Base-by-base conservation (phyloP, 345 rosid species). In the Eucalyptus urophylla region DNA sequence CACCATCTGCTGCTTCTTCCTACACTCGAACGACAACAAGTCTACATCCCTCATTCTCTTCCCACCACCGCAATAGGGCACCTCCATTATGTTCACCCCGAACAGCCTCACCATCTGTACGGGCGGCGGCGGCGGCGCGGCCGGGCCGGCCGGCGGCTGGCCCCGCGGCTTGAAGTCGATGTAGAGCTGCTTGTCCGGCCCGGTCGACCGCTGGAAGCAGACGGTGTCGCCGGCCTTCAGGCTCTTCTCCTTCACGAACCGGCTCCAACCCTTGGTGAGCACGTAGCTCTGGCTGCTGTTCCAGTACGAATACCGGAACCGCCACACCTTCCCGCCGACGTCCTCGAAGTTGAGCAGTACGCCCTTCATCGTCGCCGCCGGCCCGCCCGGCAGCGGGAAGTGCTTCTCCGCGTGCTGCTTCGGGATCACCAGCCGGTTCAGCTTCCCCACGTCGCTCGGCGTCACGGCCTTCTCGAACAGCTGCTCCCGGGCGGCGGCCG, bases 231-330 rank as follows among this genome's bases (percentile, higher is more conserved):
- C 99, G 89, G 99, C 98, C 56, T 93, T 92, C 53, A 97, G 90
- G 90, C 88, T 93, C 93, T 95, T 97, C 91, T 97, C 99, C 92
- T 96, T 97, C 6, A 97, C 99, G 85, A 97, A 97, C 31, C 98
- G 94, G 94, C 99, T 97, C 99, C 99, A 97, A 6, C 99, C 99
- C 93, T 97, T 97, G 7, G 99, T 97, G 91, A 97, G 92, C 67
- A 97, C 99, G 65, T 97, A 97, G 90, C 99, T 97, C 86, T 97
- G 99, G 92, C 99, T 97, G 80, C 99, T 97, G 86, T 96, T 97
- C 99, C 99, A 97, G 90, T 97, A 97, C 3, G 99, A 97, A 89
- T 97, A 97, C 87, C 99, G 92, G 87, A 97, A 97, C 91, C 99
- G 89, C 99, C 99, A 97, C 29, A 96, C 95, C 90, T 96, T 97